Evolutionary conservation across 2,329 filamentous ascomycete species (phyloP), one percentile per base, ranked within the genome.

Genomic region (Colletotrichum tanaceti): DNA sequence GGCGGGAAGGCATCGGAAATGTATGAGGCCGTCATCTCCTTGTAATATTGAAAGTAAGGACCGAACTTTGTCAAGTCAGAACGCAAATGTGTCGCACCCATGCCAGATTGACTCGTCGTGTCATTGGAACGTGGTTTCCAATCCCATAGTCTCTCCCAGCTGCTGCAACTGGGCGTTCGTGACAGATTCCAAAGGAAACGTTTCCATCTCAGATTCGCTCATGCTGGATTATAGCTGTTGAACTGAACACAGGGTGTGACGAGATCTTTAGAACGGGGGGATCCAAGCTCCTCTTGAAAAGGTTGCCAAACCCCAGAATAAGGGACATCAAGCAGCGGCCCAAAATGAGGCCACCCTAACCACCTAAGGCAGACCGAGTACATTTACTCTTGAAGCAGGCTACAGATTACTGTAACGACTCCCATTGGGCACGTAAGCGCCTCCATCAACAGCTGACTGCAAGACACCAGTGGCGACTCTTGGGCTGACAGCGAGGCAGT

Each of bases 21-120:
- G 3, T 57, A 57, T 6, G 53, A 57, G 7, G 32, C 32, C 18
- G 53, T 43, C 13, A 41, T 41, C 11, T 57, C 35, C 39, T 22
- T 43, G 16, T 57, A 57, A 9, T 22, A 57, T 35, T 41, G 53
- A n/a, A 57, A 57, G 7, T 39, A 57, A 18, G 53, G 53, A 18
- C 20, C 32, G 13, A 57, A 39, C 5, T 57, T 57, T 10, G 10
- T 20, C 16, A 16, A 22, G n/a, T 24, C 39, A 4, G 10, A 11
- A 20, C 13, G 38, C 13, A 32, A 57, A 4, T n/a, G 5, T 14
- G 13, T 28, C 39, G 16, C 7, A 41, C 6, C 16, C 39, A 41
- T 11, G 39, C 39, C 11, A 41, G 13, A 16, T 16, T 41, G 39
- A 13, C 39, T 16, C 1, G 16, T 24, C 16, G 14, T 28, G 16